These are phyloP conservation scores for Leccinum boreale DNA, from an alignment of 768 basidiomycete species.

Conservation along the genomic window DNA sequence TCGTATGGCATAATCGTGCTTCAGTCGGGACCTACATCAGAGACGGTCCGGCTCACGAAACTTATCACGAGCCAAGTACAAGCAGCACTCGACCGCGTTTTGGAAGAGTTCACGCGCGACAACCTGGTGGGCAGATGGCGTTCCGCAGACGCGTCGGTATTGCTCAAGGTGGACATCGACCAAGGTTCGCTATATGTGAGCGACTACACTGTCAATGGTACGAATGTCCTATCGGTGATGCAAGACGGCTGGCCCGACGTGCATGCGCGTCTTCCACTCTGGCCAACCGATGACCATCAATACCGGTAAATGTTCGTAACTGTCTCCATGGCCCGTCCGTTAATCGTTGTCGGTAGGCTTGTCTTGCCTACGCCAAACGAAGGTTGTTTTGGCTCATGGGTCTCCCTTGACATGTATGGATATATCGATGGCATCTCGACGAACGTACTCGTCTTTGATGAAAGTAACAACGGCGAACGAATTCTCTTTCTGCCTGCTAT, in stretches of 20 bases:
- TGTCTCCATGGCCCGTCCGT: neutral
- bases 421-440: conserved; percentile 23
- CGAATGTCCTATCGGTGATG: conserved; percentile 35
- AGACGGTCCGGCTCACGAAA: conserved; percentile 30
- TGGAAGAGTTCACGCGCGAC: conserved; percentile 24
- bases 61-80: conserved; percentile 34
- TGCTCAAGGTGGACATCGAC: conserved; percentile 32
- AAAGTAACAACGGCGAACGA: neutral
- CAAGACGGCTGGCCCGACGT: conserved; percentile 14
- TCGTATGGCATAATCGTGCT: conserved; percentile 43
- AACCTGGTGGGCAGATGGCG: conserved; percentile 37
- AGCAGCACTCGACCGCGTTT: conserved; percentile 33
- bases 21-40: conserved; percentile 35
- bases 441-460: conserved; percentile 13
- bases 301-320: conserved; percentile 29
- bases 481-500: conserved; percentile 16
- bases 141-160: conserved; percentile 23
- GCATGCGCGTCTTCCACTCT: conserved; percentile 20
- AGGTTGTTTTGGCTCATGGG: conserved; percentile 23
- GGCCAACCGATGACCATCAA: conserved; percentile 39
- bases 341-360: conserved; percentile 9
- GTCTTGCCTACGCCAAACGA: conserved; percentile 11
- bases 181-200: conserved; percentile 27
- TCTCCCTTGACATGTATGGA: conserved; percentile 20
- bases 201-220: conserved; percentile 32